Conservation (phyloP, 208 protist genomes). For the Trichomonas vaginalis region DNA sequence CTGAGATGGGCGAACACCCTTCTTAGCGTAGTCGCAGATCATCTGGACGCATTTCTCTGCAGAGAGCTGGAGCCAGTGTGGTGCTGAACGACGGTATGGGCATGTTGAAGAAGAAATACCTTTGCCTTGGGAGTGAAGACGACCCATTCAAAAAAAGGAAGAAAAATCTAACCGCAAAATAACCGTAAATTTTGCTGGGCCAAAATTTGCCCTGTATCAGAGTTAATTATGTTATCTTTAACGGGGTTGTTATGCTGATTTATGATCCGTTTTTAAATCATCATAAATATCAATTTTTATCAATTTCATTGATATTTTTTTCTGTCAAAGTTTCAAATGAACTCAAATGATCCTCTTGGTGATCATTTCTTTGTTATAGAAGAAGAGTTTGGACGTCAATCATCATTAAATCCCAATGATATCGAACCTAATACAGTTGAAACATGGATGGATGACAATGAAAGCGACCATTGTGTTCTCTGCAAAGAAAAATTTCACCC, state of each 20-base stretch:
- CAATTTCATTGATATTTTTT: too few species aligned
- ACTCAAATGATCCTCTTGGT: constrained; percentile 5
- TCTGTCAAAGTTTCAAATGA: too few species aligned
- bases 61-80: constrained; percentile 85
- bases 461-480: not conserved
- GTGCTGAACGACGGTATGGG: constrained; percentile 87
- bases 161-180: too few species aligned
- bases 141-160: constrained; percentile 2
- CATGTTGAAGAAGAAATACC: constrained; percentile 55
- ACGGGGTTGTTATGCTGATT: too few species aligned
- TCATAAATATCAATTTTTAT: too few species aligned
- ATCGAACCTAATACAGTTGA: not conserved
- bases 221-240: too few species aligned
- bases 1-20: constrained; percentile 92
- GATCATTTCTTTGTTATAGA: not conserved
- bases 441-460: not conserved
- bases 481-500: not conserved
- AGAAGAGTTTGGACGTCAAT: not conserved
- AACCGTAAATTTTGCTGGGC: too few species aligned
- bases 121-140: constrained; percentile 8
- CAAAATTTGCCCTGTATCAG: too few species aligned
- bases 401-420: not conserved
- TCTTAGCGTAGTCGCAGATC: constrained; percentile 90
- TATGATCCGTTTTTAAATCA: too few species aligned
- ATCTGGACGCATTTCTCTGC: constrained; percentile 58